Base-by-base conservation (phyloP, 345 rosid genomes). In the Eucalyptus shirleyi region DNA sequence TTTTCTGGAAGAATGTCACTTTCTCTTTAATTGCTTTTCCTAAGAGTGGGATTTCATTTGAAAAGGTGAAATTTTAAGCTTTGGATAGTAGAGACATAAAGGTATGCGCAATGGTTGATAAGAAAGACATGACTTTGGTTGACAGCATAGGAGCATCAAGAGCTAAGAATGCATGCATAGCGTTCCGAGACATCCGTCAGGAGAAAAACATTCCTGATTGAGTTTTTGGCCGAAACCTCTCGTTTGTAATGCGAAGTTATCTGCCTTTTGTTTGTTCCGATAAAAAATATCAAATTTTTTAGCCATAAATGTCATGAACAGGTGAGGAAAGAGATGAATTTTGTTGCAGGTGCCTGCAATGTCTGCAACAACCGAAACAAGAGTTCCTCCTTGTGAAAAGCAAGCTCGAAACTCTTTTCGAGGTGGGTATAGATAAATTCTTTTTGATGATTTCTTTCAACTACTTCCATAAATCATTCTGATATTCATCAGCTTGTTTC, bases 91-190 rank as follows among this genome's bases (percentile, higher is more conserved):
- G 82, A 72, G 82, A 72, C 45, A 37, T 72, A 37, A 37, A 37
- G 19, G 81, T 89, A 88, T 87, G 83, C 72, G 80, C 69, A 6
- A 24, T 53, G 87, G 13, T 23, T 45, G 17, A 32, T 30, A 77
- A 88, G 72, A 87, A 89, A 86, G 55, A 86, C 83, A 44, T 49
- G 89, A 86, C 85, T 90, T 88, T 92, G 85, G 24, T 91, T 32
- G 90, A 92, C 97, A 98, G 99, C 95, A 95, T 97, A 87, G 99
- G 96, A 69, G 99, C 99, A 88, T 95, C 93, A 88, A 94, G 98
- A 92, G 95, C 94, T 80, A 95, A 94, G 91, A 95, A 95, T 91
- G 95, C 94, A 50, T 93, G 99, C 91, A 91, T 98, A 88, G 94
- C 94, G 82, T 95, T 98, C 91, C 98, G 96, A 91, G 94, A 65